Evolutionary conservation across 495 filamentous ascomycete species (phyloP), one percentile per base, ranked within the genome.

Genomic region (Haplographium delicatum): DNA sequence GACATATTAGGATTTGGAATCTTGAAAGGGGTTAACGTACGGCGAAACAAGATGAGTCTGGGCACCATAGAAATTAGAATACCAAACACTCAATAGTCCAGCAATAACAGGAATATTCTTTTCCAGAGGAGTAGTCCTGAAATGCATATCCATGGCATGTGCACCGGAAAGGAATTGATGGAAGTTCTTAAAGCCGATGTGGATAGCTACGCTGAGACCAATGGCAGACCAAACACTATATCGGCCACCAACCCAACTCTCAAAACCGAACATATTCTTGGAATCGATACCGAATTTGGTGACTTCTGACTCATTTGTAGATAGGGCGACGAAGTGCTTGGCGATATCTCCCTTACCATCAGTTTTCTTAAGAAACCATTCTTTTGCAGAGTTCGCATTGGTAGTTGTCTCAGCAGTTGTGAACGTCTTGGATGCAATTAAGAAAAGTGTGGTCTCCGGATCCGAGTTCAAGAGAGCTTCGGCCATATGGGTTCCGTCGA

Each of bases 221-320:
- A 98, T 98, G 65, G 93, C 94, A 58, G 88, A 95, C 93, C 93
- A 98, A 42, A 98, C 93, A 40, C 86, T 93, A 78, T 98, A 98
- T 45, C 93, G 85, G 47, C 93, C 93, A 68, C 93, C 93, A 48
- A 98, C 93, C 93, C 93, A 98, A 67, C 85, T 91, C 67, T 88
- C 88, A 68, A 98, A 98, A 59, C 88, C 89, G 59, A 98, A 98
- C 94, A 98, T 98, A 77, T 98, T 98, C 75, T 86, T 86, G 62
- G 80, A 83, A 71, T 96, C 89, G 68, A 98, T 98, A 53, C 93
- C 93, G 59, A 98, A 97, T 75, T 97, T 96, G 65, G 85, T 89
- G 56, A 98, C 93, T 75, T 96, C 90, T 30, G 73, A 67, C 69
- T 90, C 85, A 72, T 98, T 98, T 62, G 94, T 98, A 26, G 94